A percentile compares a stretch with the other conserved stretches of the same genome.
phyloP scores from a whole-genome alignment of 345 rosid genomes.

The Brassica incana region DNA sequence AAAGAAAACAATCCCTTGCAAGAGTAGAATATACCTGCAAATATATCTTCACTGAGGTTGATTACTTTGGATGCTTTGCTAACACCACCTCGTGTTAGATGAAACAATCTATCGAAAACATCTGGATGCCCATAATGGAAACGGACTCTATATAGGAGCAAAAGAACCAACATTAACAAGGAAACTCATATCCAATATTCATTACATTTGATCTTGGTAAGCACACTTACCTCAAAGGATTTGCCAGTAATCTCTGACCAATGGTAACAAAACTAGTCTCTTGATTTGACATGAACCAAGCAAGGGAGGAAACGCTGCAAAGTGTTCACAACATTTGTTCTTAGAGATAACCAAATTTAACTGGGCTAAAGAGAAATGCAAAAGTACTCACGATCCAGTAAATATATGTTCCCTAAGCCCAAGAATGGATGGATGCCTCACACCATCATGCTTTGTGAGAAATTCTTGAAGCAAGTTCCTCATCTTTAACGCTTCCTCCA shows the following conservation, averaged over 20 bases:
- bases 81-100: slow-evolving; percentile 96
- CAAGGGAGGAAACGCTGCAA: slow-evolving; percentile 96
- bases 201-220: slow-evolving; percentile 10
- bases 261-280: slow-evolving; percentile 99
- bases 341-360: slow-evolving; percentile 4
- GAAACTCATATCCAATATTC: slow-evolving; percentile 9
- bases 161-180: not conserved
- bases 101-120: slow-evolving; percentile 97
- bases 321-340: slow-evolving; percentile 19
- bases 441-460: slow-evolving; percentile 92
- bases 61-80: slow-evolving; percentile 98
- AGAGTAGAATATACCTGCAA: slow-evolving; percentile 67
- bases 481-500: slow-evolving; percentile 99
- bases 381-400: slow-evolving; percentile 80
- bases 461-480: slow-evolving; percentile 95
- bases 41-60: slow-evolving; percentile 97
- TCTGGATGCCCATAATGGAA: slow-evolving; percentile 99
- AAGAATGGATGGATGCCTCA: slow-evolving; percentile 85
- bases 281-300: slow-evolving; percentile 99
- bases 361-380: slow-evolving; percentile 3
- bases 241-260: slow-evolving; percentile 94
- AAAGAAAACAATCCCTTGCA: not conserved
- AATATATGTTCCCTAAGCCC: slow-evolving; percentile 98
- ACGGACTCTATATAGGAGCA: slow-evolving; percentile 66
- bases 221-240: slow-evolving; percentile 80